phyloP scores from a whole-genome alignment of 1,139 yeast genomes.

The Citeromyces hawaiiensis region DNA sequence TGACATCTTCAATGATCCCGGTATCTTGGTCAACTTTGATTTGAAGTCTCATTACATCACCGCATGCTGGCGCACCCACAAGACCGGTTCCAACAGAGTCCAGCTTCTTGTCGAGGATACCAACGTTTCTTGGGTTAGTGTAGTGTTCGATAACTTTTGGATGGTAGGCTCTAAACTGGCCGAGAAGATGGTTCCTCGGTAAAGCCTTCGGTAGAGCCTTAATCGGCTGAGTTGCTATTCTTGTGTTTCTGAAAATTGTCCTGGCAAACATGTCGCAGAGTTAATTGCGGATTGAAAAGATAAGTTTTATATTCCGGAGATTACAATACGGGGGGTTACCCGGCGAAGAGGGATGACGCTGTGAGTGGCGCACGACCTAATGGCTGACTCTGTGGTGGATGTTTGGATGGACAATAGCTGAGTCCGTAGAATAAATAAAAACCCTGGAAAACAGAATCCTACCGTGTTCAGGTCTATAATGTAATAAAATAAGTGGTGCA shows the following conservation, averaged over 20 bases:
- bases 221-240: slow-evolving; percentile 1
- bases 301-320: not conserved
- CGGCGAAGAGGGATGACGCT: not conserved
- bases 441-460: too few relatives aligned
- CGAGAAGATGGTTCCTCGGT: not conserved
- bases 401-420: too few relatives aligned
- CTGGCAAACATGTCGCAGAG: not conserved
- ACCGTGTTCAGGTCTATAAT: too few relatives aligned
- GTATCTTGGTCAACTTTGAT: slow-evolving; percentile 84
- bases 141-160: slow-evolving; percentile 83
- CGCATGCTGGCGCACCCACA: slow-evolving; percentile 98
- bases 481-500: too few relatives aligned
- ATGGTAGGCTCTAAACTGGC: slow-evolving; percentile 31
- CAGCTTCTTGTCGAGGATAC: slow-evolving; percentile 71
- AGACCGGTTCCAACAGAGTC: slow-evolving; percentile 90
- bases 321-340: not conserved
- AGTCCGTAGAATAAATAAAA: too few relatives aligned
- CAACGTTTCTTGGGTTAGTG: slow-evolving; percentile 93
- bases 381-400: too few relatives aligned
- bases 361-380: slow-evolving; percentile 1
- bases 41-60: slow-evolving; percentile 96
- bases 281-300: not conserved
- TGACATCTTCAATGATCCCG: slow-evolving; percentile 87
- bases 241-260: not conserved
- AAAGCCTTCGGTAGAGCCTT: slow-evolving; percentile 8